Evolutionary conservation across 208 protist genomes (phyloP), one percentile per base, ranked within the genome.

Genomic region (Endotrypanum monterogeii): DNA sequence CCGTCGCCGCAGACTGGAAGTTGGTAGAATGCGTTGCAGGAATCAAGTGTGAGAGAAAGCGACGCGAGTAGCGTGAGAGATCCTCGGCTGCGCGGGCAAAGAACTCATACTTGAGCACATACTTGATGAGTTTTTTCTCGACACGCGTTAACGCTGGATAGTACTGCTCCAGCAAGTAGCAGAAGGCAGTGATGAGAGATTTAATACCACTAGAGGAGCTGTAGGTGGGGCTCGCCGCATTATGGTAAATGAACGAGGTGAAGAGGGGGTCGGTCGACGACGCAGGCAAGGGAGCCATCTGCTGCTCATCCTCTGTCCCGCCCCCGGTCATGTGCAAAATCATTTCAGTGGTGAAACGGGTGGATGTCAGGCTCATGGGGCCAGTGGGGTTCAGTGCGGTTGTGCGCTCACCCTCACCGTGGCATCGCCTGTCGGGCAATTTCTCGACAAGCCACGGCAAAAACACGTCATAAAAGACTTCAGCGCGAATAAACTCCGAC

Each of bases 381-480:
- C 61, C 6, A n/a, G 58, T 46, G 41, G 32, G 35, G 35, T 18
- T 35, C 61, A 35, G 35, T 9, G 25, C 52, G n/a, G 32, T 25
- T 16, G 39, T 20, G 41, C 12, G 25, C 12, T 37, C 35, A 55
- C 25, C 28, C 4, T 67, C 56, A 35, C 63, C 57, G 16, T 16
- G 66, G 20, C 37, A 48, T 41, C 71, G 75, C 60, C 32, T 48
- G 12, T 65, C 73, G 4, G 72, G 67, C 66, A 73, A 51, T 67
- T 81, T 71, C 75, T 93, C 86, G 55, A 86, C 79, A 25, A 96
- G 73, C 89, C 89, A 96, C 56, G 91, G 91, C 55, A 96, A 78
- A 32, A 96, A 74, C 39, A 92, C 87, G 52, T 96, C 91, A 74
- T 96, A 96, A 60, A 96, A 89, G 23, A 96, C 91, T 66, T 96